Evolutionary conservation across 257 asterid genomes (phyloP).

Genomic region (Primulina tabacum): DNA sequence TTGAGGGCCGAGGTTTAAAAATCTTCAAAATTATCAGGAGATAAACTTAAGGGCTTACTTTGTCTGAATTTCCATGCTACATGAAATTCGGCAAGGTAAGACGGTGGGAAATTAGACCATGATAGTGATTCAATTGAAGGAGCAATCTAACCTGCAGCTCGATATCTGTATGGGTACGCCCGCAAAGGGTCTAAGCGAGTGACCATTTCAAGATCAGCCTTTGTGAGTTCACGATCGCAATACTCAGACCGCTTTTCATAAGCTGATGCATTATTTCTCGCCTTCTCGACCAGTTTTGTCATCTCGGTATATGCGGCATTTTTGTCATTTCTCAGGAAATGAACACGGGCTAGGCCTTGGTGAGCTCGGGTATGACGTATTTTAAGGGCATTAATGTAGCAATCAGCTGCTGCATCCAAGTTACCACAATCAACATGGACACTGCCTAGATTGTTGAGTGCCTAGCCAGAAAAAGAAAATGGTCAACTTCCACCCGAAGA

Average conservation of each 20-base stretch:
- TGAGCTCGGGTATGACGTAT: slow-evolving; percentile 96
- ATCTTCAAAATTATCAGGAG: neutral
- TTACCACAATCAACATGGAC: slow-evolving; percentile 84
- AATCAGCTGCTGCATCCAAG: slow-evolving; percentile 91
- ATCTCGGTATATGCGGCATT: slow-evolving; percentile 89
- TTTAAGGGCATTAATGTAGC: slow-evolving; percentile 93
- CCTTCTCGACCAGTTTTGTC: slow-evolving; percentile 87
- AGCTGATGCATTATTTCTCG: slow-evolving; percentile 85
- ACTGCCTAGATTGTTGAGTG: slow-evolving; percentile 94
- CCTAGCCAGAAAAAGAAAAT: slow-evolving; percentile 42
- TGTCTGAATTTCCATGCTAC: neutral
- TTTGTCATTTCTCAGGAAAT: slow-evolving; percentile 75
- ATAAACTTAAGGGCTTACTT: neutral
- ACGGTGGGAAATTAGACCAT: neutral
- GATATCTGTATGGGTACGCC: slow-evolving; percentile 92
- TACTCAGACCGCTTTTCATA: slow-evolving; percentile 96
- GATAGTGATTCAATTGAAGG: neutral
- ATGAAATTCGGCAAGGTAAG: neutral
- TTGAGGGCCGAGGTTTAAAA: neutral
- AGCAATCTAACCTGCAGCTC: slow-evolving; percentile 84
- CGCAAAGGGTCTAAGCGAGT: slow-evolving; percentile 88
- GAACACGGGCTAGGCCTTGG: slow-evolving; percentile 99
- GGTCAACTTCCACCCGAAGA: neutral
- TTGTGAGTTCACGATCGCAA: slow-evolving; percentile 88
- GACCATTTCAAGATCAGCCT: slow-evolving; percentile 90